Evolutionary conservation across 768 basidiomycete species (phyloP), one percentile per base, ranked within the genome.

Genomic region (Leccinum variicolor): DNA sequence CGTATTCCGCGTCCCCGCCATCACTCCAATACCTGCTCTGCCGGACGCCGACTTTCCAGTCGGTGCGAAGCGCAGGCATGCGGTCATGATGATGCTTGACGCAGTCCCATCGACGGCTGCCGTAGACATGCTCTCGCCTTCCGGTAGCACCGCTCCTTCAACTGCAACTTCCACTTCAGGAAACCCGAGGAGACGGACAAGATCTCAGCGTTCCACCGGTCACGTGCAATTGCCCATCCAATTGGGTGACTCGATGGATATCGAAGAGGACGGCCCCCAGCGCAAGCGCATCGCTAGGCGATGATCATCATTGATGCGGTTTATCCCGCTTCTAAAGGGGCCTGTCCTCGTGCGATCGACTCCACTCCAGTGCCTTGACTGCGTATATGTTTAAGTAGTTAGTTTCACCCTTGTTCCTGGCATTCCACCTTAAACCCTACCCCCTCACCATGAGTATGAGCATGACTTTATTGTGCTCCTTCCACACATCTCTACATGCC

Each of bases 51-150:
- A 72, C 29, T 67, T 84, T 39, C 71, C 81, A 4, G 77, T 82
- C 0, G 88, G 87, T 31, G 77, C 82, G 1, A 92, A 92, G 71
- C 84, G 90, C 8, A 81, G 90, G 33, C 87, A 92, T 63, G 86
- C 87, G 0, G 80, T 87, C 65, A 89, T 90, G 85, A 84, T 89
- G 81, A 82, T 86, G 79, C 78, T 87, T 3, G 88, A 90, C 62
- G 75, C 85, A 0, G 64, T 77, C 15, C 64, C 79, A 3, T 61
- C 80, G 13, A 62, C 78, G 0, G 74, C 75, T 26, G 65, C 76
- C 23, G 72, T 77, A 15, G 64, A 72, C 1, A 67, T 75, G n/a
- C 66, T 70, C 36, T 63, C 77, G 2, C 70, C 80, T 5, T 71
- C 77, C 14, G 67, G 76, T 17, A 73, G 73, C 34, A 66, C 55